A percentile compares a stretch with the other conserved stretches of the same genome.
Conservation (phyloP, 371 early-diverging fungal genomes). For the Lichtheimia hyalospora region DNA sequence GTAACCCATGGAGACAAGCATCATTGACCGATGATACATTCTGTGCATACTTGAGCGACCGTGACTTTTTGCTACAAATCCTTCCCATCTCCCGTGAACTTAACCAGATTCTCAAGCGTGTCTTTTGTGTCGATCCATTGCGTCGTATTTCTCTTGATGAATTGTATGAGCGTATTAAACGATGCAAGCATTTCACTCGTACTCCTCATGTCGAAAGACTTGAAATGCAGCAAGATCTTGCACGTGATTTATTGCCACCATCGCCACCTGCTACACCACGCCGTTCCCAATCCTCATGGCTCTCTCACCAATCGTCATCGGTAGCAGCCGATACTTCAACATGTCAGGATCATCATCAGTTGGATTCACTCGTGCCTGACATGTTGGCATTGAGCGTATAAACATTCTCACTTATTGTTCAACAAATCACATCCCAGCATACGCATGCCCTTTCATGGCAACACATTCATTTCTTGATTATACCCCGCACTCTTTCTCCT, state of each 20-base stretch:
- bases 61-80: slow-evolving; percentile 61
- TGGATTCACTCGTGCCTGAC: slow-evolving; percentile 6
- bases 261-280: background rate
- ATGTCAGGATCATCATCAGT: background rate
- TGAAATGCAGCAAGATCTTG: slow-evolving; percentile 3
- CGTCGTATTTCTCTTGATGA: slow-evolving; percentile 68
- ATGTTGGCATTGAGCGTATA: slow-evolving; percentile 8
- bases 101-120: slow-evolving; percentile 67
- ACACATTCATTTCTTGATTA: background rate
- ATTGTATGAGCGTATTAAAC: slow-evolving; percentile 52
- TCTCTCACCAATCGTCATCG: background rate
- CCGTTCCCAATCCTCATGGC: background rate
- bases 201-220: slow-evolving; percentile 30
- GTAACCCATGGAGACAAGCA: slow-evolving; percentile 83
- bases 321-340: background rate
- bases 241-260: slow-evolving; percentile 2
- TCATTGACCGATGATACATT: slow-evolving; percentile 74
- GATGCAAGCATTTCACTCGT: slow-evolving; percentile 59
- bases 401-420: background rate
- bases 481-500: background rate
- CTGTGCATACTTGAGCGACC: slow-evolving; percentile 58
- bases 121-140: slow-evolving; percentile 70
- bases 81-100: slow-evolving; percentile 72
- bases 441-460: background rate
- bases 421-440: background rate